Evolutionary conservation across 177 flowering plant genomes (phyloP), one percentile per base, ranked within the genome.

Genomic region (Vitis hybrid): DNA sequence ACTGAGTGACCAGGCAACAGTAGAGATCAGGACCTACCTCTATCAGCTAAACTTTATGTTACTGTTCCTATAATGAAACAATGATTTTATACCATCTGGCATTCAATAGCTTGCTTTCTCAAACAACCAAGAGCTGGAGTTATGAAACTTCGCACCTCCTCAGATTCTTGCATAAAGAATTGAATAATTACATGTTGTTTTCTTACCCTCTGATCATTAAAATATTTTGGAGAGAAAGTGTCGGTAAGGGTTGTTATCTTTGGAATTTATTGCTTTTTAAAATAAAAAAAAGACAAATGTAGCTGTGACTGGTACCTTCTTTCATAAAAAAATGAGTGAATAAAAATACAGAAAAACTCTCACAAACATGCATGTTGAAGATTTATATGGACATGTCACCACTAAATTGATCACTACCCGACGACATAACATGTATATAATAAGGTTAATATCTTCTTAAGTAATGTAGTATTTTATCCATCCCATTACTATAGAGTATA

Each of bases 171-270:
- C 23, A 64, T 11, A 40, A 40, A 18, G 17, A 49, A 17, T 18
- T 14, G 23, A 19, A 26, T 18, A 49, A 64, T 48, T 64, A 21
- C 55, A 10, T 64, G 5, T 34, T 34, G 15, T 62, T 64, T 49
- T 48, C 54, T 64, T 12, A 17, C 13, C 19, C 12, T 5, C 15
- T 13, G 23, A 32, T 10, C 9, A 30, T 21, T 14, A 11, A 52
- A 60, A 60, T 69, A 30, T 12, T 60, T 49, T 7, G 18, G 30
- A 19, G 19, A 49, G 10, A 26, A 60, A 62, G 49, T 69, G 72
- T 69, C 59, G 72, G 72, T 69, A 32, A 60, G 65, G 45, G 66
- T 69, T 32, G 17, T 69, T 60, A 10, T 60, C 71, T 14, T 52
- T 32, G 49, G 49, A 12, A 10, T n/a, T 49, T 23, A 15, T 5